Evolutionary conservation across 2,329 filamentous ascomycete genomes (phyloP), one percentile per base, ranked within the genome.

Genomic region (Ophiognomonia clavigignenti-juglandacearum): DNA sequence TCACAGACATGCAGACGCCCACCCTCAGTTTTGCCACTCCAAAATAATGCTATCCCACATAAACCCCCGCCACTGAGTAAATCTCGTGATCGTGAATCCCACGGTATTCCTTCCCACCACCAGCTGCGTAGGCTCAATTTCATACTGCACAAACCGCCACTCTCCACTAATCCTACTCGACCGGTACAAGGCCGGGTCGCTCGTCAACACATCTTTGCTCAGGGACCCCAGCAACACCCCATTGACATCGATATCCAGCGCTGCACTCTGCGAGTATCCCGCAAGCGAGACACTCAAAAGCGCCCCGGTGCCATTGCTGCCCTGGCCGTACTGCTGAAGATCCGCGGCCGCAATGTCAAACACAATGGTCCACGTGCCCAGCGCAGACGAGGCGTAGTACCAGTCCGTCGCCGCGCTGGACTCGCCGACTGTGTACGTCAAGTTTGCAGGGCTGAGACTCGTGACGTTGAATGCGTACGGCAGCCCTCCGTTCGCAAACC

Each of bases 251-350:
- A 74, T 61, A 19, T 61, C 59, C 6, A 65, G 63, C 34, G 61
- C 95, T 1, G 62, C 61, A 3, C 71, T 71, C 9, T 65, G 59
- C 10, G 66, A 68, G 53, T 72, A 74, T 1, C 70, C 69, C 0
- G 70, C 71, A 10, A 73, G 58, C 6, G 67, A 71, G 3, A 72
- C 63, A 3, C 65, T 69, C 22, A 73, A 56, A 24, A 64, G 62
- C 0, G 68, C 64, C 2, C n/a, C n/a, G n/a, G 60, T 59, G 7
- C 55, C 57, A n/a, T 52, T 40, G n/a, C 20, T 42, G 7, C 43
- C 19, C n/a, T n/a, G n/a, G n/a, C n/a, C n/a, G n/a, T 37, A 42
- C 8, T n/a, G 32, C 26, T 27, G 37, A 23, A 51, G 10, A 26
- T 46, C 47, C 24, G 46, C 23, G 11, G 18, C 34, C 5, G 37